A percentile compares a stretch with the other conserved stretches of the same genome.
Evolutionary conservation across 352 stramenopile species (phyloP).

Genomic region (Phytophthora ohioensis): DNA sequence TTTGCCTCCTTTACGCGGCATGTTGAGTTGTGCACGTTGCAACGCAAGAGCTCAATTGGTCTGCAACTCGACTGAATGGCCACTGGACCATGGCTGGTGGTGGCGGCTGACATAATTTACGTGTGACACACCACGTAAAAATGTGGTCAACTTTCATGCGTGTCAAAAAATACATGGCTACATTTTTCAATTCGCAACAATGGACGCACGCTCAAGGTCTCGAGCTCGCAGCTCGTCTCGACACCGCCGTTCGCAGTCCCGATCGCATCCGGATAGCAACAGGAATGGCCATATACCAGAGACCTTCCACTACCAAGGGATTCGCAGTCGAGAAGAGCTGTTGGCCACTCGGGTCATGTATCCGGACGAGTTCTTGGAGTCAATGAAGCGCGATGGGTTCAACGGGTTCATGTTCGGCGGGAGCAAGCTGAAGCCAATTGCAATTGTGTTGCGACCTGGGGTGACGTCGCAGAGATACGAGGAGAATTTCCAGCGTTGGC

Average conservation of each 20-base stretch:
- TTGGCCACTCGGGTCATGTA: neutral
- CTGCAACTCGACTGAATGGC: conserved; percentile 25
- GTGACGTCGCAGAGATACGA: conserved; percentile 2
- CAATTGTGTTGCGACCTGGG: conserved; percentile 7
- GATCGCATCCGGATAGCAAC: no score
- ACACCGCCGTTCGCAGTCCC: no score
- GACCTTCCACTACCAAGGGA: no score
- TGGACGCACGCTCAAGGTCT: neutral
- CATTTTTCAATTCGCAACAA: neutral
- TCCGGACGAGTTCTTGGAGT: neutral
- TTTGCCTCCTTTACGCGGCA: conserved; percentile 89
- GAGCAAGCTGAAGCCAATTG: conserved; percentile 3
- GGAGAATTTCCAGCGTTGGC: neutral
- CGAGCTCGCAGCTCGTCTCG: neutral
- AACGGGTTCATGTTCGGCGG: neutral
- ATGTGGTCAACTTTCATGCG: conserved; percentile 13
- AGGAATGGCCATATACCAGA: no score
- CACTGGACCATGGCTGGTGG: conserved; percentile 30
- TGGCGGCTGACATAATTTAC: neutral
- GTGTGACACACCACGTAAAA: neutral
- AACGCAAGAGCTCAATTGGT: conserved; percentile 9
- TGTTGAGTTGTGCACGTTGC: conserved; percentile 29
- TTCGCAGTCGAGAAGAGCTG: neutral
- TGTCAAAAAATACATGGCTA: conserved; percentile 5
- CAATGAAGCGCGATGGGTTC: neutral